phyloP scores from a whole-genome alignment of 2,329 filamentous ascomycete genomes.

The Tolypocladium ovalisporum region DNA sequence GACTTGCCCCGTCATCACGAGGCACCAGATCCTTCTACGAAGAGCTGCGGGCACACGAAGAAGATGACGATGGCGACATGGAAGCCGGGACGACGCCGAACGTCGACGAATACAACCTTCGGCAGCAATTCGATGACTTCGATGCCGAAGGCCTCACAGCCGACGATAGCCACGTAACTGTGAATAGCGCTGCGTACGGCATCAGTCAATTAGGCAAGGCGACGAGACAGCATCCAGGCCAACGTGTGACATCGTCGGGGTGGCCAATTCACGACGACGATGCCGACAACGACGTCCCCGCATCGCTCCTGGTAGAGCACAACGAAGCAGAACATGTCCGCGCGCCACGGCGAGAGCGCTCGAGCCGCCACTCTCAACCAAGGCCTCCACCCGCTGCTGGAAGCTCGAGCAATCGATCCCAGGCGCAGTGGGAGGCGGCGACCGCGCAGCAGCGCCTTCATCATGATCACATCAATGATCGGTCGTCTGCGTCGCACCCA shows the following conservation, averaged over 20 bases:
- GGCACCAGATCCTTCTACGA: constrained; percentile 37
- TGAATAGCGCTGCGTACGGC: constrained; percentile 22
- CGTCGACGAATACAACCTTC: constrained; percentile 43
- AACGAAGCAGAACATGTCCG: constrained; percentile 7
- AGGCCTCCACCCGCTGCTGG: neutral
- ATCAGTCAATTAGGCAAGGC: constrained; percentile 4
- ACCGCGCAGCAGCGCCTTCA: constrained; percentile 42
- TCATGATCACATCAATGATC: constrained; percentile 19
- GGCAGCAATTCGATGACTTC: constrained; percentile 38
- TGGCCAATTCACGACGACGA: constrained; percentile 34
- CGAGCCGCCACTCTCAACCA: neutral
- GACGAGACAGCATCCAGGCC: neutral
- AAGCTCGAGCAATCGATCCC: constrained; percentile 14
- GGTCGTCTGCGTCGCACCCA: constrained; percentile 9
- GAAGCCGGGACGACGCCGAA: constrained; percentile 31
- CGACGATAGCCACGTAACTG: constrained; percentile 34
- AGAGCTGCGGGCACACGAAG: constrained; percentile 28
- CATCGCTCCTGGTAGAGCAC: constrained; percentile 50
- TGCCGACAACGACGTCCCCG: constrained; percentile 50
- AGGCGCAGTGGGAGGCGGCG: constrained; percentile 43
- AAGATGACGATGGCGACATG: constrained; percentile 27
- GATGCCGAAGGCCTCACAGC: constrained; percentile 34
- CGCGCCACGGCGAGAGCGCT: neutral
- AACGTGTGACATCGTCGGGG: constrained; percentile 6
- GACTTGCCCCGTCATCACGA: constrained; percentile 18